Percentiles rank a stretch among this genome's conserved stretches.
Conservation (phyloP, 352 stramenopile genomes). For the Phytophthora megakarya region DNA sequence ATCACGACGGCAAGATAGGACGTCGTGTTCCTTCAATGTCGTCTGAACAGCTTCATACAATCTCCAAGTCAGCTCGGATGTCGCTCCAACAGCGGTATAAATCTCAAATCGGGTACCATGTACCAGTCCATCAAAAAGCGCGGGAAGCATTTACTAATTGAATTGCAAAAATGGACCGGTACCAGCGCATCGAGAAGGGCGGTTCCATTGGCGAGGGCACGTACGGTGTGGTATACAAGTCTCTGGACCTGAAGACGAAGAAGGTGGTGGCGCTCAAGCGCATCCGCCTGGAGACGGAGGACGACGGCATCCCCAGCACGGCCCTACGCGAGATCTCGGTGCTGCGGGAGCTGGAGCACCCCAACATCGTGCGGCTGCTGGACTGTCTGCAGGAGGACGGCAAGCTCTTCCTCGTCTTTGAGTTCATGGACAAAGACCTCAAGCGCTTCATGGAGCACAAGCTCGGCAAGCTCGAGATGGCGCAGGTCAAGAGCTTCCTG, state of each 20-base stretch:
- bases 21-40: background rate
- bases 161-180: slow-evolving; percentile 74
- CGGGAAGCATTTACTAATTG: slow-evolving; percentile 9
- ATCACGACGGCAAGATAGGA: slow-evolving; percentile 25
- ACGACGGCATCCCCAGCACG: slow-evolving; percentile 98
- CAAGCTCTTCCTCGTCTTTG: slow-evolving; percentile 99
- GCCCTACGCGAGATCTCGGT: slow-evolving; percentile 98
- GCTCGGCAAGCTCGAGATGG: slow-evolving; percentile 58
- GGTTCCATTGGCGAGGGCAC: slow-evolving; percentile 94
- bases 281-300: slow-evolving; percentile 98
- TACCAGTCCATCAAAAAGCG: slow-evolving; percentile 27
- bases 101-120: background rate
- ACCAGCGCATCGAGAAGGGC: slow-evolving; percentile 94
- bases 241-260: slow-evolving; percentile 90
- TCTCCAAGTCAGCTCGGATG: background rate
- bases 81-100: slow-evolving; percentile 2
- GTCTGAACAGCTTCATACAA: background rate
- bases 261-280: slow-evolving; percentile 95
- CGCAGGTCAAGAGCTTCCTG: slow-evolving; percentile 79
- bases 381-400: slow-evolving; percentile 96
- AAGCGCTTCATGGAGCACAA: slow-evolving; percentile 96
- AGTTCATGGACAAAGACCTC: slow-evolving; percentile 99
- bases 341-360: slow-evolving; percentile 96
- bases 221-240: slow-evolving; percentile 98
- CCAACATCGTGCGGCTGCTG: slow-evolving; percentile 97